Conservation (phyloP, 306 rosid genomes). For the Hippophae gyantsensis region DNA sequence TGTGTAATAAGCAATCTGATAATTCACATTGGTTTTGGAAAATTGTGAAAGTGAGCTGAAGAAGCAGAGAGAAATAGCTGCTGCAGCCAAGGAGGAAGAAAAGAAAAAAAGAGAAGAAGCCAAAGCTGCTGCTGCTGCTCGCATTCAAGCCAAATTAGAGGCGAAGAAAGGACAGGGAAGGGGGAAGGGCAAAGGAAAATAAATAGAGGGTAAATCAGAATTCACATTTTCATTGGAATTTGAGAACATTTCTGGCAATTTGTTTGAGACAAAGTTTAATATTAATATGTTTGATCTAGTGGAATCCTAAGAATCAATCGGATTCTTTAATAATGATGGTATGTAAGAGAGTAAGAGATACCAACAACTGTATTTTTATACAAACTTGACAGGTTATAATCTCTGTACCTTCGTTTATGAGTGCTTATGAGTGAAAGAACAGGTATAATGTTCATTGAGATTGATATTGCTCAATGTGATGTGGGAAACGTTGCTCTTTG, state of each 20-base stretch:
- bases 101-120: slow-evolving; percentile 84
- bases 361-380: no score
- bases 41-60: slow-evolving; percentile 59
- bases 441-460: no score
- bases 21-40: slow-evolving; percentile 8
- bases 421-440: no score
- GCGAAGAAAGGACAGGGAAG: slow-evolving; percentile 83
- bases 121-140: slow-evolving; percentile 88
- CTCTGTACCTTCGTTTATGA: no score
- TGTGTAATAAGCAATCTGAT: slow-evolving; percentile 2
- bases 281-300: not conserved
- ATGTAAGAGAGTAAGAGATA: no score
- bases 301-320: no score
- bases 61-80: slow-evolving; percentile 87
- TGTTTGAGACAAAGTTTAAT: not conserved
- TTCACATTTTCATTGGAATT: slow-evolving; percentile 4
- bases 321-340: no score
- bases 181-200: slow-evolving; percentile 84
- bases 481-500: no score
- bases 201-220: slow-evolving; percentile 6
- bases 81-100: slow-evolving; percentile 81
- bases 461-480: no score
- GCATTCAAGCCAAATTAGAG: slow-evolving; percentile 83
- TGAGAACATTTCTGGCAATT: not conserved
- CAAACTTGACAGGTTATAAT: no score